These are phyloP conservation scores for Podospora pseudopauciseta DNA, from an alignment of 495 filamentous ascomycete genomes.

Conservation along the genomic window DNA sequence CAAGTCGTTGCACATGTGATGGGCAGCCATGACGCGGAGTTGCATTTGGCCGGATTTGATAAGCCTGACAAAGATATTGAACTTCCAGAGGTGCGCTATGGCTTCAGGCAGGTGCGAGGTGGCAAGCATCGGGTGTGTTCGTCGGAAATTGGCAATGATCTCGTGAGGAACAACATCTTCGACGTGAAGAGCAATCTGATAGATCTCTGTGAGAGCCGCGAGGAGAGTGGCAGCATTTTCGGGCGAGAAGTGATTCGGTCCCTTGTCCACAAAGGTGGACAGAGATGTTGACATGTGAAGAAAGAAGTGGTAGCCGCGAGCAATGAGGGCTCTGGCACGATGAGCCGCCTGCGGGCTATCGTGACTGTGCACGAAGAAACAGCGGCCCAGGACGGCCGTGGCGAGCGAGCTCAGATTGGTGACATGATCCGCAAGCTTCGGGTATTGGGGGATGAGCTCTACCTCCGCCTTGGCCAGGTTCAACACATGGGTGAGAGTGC, in stretches of 20 bases:
- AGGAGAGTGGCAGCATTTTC: slow-evolving; percentile 43
- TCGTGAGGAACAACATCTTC: slow-evolving; percentile 32
- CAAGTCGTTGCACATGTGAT: slow-evolving; percentile 68
- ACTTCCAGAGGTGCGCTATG: slow-evolving; percentile 64
- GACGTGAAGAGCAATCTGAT: slow-evolving; percentile 40
- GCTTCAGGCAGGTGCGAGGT: slow-evolving; percentile 39
- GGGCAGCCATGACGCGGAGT: slow-evolving; percentile 69
- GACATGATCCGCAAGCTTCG: slow-evolving; percentile 44
- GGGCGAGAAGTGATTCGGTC: slow-evolving; percentile 42
- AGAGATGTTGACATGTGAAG: slow-evolving; percentile 38
- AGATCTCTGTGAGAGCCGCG: slow-evolving; percentile 35
- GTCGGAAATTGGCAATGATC: slow-evolving; percentile 32
- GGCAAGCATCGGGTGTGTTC: slow-evolving; percentile 29
- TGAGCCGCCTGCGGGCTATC: slow-evolving; percentile 26
- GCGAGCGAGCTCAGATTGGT: slow-evolving; percentile 35
- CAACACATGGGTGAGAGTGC: slow-evolving; percentile 18
- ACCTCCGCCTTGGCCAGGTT: slow-evolving; percentile 34
- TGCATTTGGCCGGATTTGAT: slow-evolving; percentile 87
- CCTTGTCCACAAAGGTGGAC: slow-evolving; percentile 44
- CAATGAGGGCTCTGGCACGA: slow-evolving; percentile 26
- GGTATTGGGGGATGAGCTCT: slow-evolving; percentile 34
- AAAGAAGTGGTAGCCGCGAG: slow-evolving; percentile 40
- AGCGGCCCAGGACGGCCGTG: slow-evolving; percentile 24
- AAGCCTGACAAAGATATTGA: slow-evolving; percentile 63
- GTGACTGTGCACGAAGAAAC: not conserved